Percentiles rank a stretch among this genome's conserved stretches.
Conservation (phyloP, 805 yeast genomes). For the Pichia pseudocactophila region DNA sequence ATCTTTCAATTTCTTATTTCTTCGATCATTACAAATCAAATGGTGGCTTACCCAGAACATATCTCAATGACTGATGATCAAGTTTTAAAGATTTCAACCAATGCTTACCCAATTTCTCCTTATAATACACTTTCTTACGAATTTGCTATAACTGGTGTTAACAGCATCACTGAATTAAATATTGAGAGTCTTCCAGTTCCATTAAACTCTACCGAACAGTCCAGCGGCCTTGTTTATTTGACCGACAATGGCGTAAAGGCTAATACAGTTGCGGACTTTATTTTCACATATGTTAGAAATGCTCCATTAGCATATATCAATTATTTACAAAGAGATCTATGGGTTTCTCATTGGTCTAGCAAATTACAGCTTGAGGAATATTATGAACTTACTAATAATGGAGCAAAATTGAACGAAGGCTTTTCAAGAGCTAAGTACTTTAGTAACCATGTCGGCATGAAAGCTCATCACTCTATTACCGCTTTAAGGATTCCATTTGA, state of each 20-base stretch:
- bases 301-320: constrained; percentile 55
- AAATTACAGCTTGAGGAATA: constrained; percentile 73
- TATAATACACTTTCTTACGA: constrained; percentile 47
- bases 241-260: constrained; percentile 30
- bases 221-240: constrained; percentile 16
- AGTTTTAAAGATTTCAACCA: constrained; percentile 41
- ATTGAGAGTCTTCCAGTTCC: constrained; percentile 5
- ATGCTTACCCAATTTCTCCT: constrained; percentile 47
- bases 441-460: constrained; percentile 42
- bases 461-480: constrained; percentile 50
- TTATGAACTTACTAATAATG: constrained; percentile 71
- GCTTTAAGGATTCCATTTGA: constrained; percentile 52
- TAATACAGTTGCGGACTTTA: constrained; percentile 38
- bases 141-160: constrained; percentile 34
- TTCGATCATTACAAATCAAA: constrained; percentile 37
- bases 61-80: constrained; percentile 56
- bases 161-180: constrained; percentile 2
- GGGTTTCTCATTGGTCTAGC: constrained; percentile 84
- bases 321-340: constrained; percentile 59
- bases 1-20: constrained; percentile 40
- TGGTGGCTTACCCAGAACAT: constrained; percentile 56
- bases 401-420: constrained; percentile 58
- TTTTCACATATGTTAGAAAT: constrained; percentile 55
- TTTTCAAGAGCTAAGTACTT: constrained; percentile 78
- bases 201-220: constrained; percentile 18